phyloP scores from a whole-genome alignment of 768 basidiomycete species.

The Suillus placidus region DNA sequence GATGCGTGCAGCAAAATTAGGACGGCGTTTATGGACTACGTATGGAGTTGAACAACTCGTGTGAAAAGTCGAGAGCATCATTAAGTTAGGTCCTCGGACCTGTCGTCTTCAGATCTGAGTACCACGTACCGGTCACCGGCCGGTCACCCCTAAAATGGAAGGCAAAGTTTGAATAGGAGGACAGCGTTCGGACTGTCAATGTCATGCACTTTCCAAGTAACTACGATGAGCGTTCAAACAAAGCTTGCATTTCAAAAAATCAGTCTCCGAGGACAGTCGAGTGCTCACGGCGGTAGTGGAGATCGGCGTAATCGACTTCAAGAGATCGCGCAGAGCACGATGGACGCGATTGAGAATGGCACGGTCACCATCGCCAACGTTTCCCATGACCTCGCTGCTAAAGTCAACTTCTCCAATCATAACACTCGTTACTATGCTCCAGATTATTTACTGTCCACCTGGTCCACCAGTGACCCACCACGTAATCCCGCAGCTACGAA shows the following conservation, averaged over 20 bases:
- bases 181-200: no score
- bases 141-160: background rate
- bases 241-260: conserved; percentile 10
- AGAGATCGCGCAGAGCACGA: conserved; percentile 54
- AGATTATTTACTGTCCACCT: conserved; percentile 49
- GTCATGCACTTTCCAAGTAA: background rate
- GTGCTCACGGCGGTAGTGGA: background rate
- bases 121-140: background rate
- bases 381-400: conserved; percentile 38
- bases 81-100: background rate
- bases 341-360: conserved; percentile 51
- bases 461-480: conserved; percentile 36
- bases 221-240: conserved; percentile 9
- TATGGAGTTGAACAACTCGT: background rate
- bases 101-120: background rate
- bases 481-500: conserved; percentile 1
- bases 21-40: conserved; percentile 1
- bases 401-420: conserved; percentile 37
- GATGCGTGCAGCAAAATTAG: background rate
- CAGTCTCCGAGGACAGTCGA: background rate
- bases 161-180: background rate
- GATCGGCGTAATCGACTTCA: conserved; percentile 24
- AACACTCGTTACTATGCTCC: conserved; percentile 58
- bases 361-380: conserved; percentile 35
- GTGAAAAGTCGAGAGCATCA: background rate